A percentile compares a stretch with the other conserved stretches of the same genome.
Evolutionary conservation across 1,284 basidiomycete genomes (phyloP).

Genomic region (Boletellus sp.): DNA sequence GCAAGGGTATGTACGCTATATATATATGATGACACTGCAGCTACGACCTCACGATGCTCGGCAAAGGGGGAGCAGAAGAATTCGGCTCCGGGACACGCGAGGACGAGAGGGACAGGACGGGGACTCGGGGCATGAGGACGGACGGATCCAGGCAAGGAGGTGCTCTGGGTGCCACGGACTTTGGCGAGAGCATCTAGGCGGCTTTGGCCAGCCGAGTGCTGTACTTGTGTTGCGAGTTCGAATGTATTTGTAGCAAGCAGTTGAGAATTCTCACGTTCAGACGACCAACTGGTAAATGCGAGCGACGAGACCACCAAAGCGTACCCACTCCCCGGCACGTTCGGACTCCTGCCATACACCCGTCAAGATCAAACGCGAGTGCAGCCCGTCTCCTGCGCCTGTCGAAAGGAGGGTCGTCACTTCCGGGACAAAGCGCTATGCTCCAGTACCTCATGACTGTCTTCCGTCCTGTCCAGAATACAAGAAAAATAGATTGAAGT

Average conservation of each 20-base stretch:
- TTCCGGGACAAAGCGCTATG: slow-evolving; percentile 26
- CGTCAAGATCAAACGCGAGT: slow-evolving; percentile 21
- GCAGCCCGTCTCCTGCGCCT: slow-evolving; percentile 14
- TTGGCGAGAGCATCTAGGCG: no score
- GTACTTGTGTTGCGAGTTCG: no score
- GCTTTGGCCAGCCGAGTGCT: no score
- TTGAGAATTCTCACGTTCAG: no score
- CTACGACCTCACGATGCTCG: neutral
- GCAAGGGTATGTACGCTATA: neutral
- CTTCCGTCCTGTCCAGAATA: slow-evolving; percentile 17
- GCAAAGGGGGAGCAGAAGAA: slow-evolving; percentile 1
- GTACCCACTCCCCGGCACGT: neutral
- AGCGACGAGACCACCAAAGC: slow-evolving; percentile 14
- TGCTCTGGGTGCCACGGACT: neutral
- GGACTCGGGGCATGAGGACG: neutral
- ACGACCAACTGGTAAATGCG: no score
- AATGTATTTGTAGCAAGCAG: no score
- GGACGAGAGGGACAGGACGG: slow-evolving; percentile 4
- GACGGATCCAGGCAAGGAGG: neutral
- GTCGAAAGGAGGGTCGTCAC: slow-evolving; percentile 22
- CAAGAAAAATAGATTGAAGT: slow-evolving; percentile 22
- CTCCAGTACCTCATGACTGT: slow-evolving; percentile 27
- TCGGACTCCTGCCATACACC: neutral
- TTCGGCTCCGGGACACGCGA: neutral
- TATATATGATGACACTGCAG: neutral